Percentiles rank a stretch among this genome's conserved stretches.
These are phyloP conservation scores for Coniella lustricola DNA, from an alignment of 2,329 filamentous ascomycete genomes.

Conservation along the genomic window DNA sequence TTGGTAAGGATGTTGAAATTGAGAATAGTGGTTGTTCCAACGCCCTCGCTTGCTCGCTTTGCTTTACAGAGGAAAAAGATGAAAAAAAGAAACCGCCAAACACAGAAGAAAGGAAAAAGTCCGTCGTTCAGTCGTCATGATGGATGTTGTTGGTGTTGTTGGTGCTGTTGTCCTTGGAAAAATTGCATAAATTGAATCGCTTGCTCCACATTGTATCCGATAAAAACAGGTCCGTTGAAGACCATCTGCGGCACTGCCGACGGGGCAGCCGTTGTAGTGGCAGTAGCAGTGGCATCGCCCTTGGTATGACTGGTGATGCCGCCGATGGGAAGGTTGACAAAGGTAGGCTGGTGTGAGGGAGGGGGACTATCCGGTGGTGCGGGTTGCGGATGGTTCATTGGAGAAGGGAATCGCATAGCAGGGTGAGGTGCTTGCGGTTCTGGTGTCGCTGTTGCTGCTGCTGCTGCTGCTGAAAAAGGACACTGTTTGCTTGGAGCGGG, in stretches of 20 bases:
- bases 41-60: conserved; percentile 11
- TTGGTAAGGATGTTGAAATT: conserved; percentile 4
- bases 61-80: not conserved
- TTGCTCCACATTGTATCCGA: conserved; percentile 81
- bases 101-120: not conserved
- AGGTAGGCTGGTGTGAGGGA: conserved; percentile 38
- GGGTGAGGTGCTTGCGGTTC: conserved; percentile 4
- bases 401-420: conserved; percentile 6
- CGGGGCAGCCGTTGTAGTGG: conserved; percentile 20
- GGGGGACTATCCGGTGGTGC: conserved; percentile 21
- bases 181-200: conserved; percentile 69
- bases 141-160: conserved; percentile 25
- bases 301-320: conserved; percentile 24
- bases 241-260: conserved; percentile 58
- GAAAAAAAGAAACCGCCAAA: not conserved
- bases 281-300: conserved; percentile 4
- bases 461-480: no score
- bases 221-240: conserved; percentile 89
- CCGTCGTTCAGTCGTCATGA: conserved; percentile 8
- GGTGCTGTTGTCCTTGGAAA: conserved; percentile 31
- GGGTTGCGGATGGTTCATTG: conserved; percentile 19
- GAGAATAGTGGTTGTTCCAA: not conserved
- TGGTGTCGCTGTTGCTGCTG: no score
- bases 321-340: conserved; percentile 38
- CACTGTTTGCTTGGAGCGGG: conserved; percentile 10